phyloP scores from a whole-genome alignment of 2,329 filamentous ascomycete species.

The Neofusicoccum ribis region DNA sequence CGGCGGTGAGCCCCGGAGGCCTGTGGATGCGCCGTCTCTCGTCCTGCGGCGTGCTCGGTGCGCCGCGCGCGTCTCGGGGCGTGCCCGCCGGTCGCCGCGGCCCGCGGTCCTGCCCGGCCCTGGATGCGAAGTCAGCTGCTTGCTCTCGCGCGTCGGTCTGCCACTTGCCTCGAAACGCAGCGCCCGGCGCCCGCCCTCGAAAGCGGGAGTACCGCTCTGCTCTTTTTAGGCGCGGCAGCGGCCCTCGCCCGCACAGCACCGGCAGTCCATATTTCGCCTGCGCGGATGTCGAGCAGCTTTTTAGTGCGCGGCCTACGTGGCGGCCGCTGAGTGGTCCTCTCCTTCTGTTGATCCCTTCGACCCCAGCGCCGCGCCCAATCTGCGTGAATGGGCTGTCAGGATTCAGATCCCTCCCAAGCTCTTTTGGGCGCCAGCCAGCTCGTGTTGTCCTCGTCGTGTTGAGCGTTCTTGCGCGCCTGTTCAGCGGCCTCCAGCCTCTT shows the following conservation, averaged over 20 bases:
- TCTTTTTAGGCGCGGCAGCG: constrained; percentile 20
- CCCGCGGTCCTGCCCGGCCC: neutral
- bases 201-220: constrained; percentile 4
- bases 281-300: constrained; percentile 18
- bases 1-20: constrained; percentile 7
- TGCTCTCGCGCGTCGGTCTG: neutral
- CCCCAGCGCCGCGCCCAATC: constrained; percentile 25
- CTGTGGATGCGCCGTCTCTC: neutral
- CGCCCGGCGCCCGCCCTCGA: neutral
- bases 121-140: constrained; percentile 1
- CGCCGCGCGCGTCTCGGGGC: too few species aligned
- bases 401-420: constrained; percentile 22
- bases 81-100: too few species aligned
- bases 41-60: too few species aligned
- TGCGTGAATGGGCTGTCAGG: constrained; percentile 24
- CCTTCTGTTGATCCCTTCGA: constrained; percentile 35
- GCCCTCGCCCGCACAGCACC: constrained; percentile 15
- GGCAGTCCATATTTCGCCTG: constrained; percentile 19
- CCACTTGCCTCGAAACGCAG: constrained; percentile 12
- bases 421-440: constrained; percentile 4
- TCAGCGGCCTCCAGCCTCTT: constrained; percentile 1
- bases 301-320: constrained; percentile 36
- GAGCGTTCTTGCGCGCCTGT: neutral
- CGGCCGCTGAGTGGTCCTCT: constrained; percentile 44
- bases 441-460: constrained; percentile 1